phyloP scores from a whole-genome alignment of 2,329 filamentous ascomycete genomes.

The Nemania sp. region DNA sequence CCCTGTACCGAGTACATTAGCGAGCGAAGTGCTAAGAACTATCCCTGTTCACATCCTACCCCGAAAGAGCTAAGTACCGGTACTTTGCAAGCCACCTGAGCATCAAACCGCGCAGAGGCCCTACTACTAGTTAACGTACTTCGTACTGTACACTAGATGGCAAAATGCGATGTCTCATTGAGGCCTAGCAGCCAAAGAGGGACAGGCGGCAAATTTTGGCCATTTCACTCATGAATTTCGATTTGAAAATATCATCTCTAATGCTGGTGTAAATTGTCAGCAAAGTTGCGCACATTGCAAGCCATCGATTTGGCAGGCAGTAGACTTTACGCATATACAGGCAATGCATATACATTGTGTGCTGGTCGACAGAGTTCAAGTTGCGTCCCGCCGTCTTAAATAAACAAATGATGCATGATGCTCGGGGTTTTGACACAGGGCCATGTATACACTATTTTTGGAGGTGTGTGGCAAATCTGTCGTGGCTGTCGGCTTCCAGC shows the following conservation, averaged over 20 bases:
- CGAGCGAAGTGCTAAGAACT: conserved; percentile 25
- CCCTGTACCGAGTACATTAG: conserved; percentile 31
- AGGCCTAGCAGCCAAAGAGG: conserved; percentile 2
- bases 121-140: too few species aligned
- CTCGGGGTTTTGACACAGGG: conserved; percentile 16
- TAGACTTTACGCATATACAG: too few species aligned
- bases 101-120: too few species aligned
- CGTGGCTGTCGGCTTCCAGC: conserved; percentile 9
- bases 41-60: conserved; percentile 25
- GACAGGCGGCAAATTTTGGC: background rate
- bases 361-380: background rate
- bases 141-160: conserved; percentile 6
- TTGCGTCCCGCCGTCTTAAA: too few species aligned
- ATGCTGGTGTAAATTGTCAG: conserved; percentile 18
- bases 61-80: conserved; percentile 25
- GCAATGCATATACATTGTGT: too few species aligned
- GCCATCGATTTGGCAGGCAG: conserved; percentile 1
- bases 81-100: conserved; percentile 25
- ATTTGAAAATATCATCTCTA: conserved; percentile 16
- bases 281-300: background rate
- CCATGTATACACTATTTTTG: conserved; percentile 26
- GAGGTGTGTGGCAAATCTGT: conserved; percentile 20
- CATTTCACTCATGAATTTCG: conserved; percentile 1
- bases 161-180: conserved; percentile 11
- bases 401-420: conserved; percentile 12